Evolutionary conservation across 2,329 filamentous ascomycete species (phyloP), one percentile per base, ranked within the genome.

Genomic region (Phialophora expanda): DNA sequence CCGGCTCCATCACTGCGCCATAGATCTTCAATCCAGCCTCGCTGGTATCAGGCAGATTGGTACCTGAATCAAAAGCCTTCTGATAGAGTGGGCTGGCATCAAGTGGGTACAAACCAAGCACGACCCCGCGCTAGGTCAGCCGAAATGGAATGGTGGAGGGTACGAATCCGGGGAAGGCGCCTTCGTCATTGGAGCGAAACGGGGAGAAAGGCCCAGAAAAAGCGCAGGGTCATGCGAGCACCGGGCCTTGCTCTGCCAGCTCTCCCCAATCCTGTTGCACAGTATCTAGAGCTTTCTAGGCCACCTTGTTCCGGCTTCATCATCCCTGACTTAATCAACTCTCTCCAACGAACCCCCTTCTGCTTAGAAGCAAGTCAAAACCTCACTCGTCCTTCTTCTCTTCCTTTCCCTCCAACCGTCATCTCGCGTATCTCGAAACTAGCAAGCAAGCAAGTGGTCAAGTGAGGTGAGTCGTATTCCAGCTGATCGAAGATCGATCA

Each of bases 161-260:
- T 11, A 24, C 20, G 58, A 69, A 69, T 69, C 67, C 63, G 67
- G 67, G 67, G 67, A 69, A 69, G 65, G 61, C 46, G 58, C 44
- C 30, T 54, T 65, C 48, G 59, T 61, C 44, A 69, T 65, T 64
- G 65, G 65, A 58, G 61, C 61, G 61, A 66, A 34, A 9, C 50
- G 55, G 62, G 62, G 22, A 66, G 61, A 59, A 64, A 69, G 26
- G 41, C 57, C 64, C 62, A 62, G 66, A 69, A 66, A 34, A 30
- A 30, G 54, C 41, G 53, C 41, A 41, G 28, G 62, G 65, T 69
- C 67, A 69, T 69, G 67, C 67, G 67, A 67, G 67, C 67, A 69
- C 34, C 28, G 6, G 53, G 38, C 22, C 57, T 54, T 38, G 56
- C 60, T 55, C 20, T 50, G 50, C 32, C 22, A 61, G 17, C 24